Percentiles rank a stretch among this genome's conserved stretches.
phyloP scores from a whole-genome alignment of 1,284 basidiomycete species.

The Puccinia polysora region DNA sequence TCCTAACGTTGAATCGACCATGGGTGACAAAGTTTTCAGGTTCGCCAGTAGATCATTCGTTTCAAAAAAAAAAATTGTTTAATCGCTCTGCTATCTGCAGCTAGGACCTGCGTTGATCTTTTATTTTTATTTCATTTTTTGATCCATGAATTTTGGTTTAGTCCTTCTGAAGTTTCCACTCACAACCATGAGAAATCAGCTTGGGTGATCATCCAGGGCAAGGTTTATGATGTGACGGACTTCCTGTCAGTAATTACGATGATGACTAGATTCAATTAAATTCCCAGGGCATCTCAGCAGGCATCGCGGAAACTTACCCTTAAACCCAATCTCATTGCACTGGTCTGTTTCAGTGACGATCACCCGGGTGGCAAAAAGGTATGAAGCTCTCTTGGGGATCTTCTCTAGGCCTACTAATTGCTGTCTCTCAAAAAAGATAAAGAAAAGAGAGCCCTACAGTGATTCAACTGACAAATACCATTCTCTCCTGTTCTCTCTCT shows the following conservation, averaged over 20 bases:
- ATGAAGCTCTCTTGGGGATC: not conserved
- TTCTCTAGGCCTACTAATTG: not conserved
- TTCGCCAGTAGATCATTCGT: no score
- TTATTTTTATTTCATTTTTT: no score
- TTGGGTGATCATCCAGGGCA: constrained; percentile 51
- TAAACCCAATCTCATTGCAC: not conserved
- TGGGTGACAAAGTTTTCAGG: no score
- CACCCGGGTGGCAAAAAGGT: constrained; percentile 41
- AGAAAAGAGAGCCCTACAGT: no score
- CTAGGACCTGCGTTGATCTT: no score
- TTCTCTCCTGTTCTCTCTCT: not conserved
- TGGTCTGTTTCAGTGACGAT: constrained; percentile 6
- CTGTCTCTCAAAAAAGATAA: not conserved
- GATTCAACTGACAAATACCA: not conserved
- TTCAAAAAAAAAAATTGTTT: no score
- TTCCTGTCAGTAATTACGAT: constrained; percentile 45
- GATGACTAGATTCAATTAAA: not conserved
- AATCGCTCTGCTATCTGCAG: no score
- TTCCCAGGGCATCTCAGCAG: not conserved
- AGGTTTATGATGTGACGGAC: constrained; percentile 49
- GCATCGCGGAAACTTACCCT: not conserved
- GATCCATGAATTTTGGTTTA: no score
- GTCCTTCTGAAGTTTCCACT: constrained; percentile 50
- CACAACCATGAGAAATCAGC: constrained; percentile 50
- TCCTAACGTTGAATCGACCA: no score